phyloP scores from a whole-genome alignment of 1,139 yeast species.

The Nadsonia commutata region DNA sequence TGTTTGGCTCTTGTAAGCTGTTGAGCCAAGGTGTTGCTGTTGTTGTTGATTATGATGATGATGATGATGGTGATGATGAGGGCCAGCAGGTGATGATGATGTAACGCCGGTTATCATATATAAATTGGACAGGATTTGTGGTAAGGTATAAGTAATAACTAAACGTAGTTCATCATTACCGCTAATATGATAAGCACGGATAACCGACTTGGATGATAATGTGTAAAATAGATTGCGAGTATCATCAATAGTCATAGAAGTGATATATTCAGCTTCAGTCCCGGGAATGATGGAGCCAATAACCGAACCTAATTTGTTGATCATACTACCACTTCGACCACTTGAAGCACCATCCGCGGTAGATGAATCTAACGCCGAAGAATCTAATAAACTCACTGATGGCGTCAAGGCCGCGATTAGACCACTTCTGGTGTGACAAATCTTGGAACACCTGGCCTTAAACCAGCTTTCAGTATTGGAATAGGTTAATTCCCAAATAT shows the following conservation, averaged over 20 bases:
- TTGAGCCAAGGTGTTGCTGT: constrained; percentile 1
- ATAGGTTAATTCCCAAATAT: constrained; percentile 80
- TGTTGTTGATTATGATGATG: constrained; percentile 2
- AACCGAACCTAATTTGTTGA: constrained; percentile 9
- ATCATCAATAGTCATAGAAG: constrained; percentile 59
- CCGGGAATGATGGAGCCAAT: constrained; percentile 12
- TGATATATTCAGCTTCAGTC: constrained; percentile 37
- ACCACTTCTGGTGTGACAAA: constrained; percentile 33
- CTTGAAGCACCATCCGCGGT: constrained; percentile 5
- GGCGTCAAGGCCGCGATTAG: constrained; percentile 14
- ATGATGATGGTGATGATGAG: background rate
- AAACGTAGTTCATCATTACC: constrained; percentile 26
- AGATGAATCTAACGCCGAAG: constrained; percentile 5
- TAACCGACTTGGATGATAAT: constrained; percentile 67
- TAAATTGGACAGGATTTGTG: constrained; percentile 19
- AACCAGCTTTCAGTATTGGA: constrained; percentile 84
- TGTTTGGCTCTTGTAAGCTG: background rate
- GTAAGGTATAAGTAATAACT: constrained; percentile 20
- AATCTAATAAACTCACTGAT: constrained; percentile 6
- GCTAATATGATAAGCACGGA: constrained; percentile 56
- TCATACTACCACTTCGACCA: constrained; percentile 4
- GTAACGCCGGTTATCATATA: constrained; percentile 22
- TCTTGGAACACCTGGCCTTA: constrained; percentile 66
- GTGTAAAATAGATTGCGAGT: constrained; percentile 68
- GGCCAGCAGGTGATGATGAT: constrained; percentile 19